A percentile compares a stretch with the other conserved stretches of the same genome.
Evolutionary conservation across 2,329 filamentous ascomycete species (phyloP).

Genomic region (Botrytis porri): DNA sequence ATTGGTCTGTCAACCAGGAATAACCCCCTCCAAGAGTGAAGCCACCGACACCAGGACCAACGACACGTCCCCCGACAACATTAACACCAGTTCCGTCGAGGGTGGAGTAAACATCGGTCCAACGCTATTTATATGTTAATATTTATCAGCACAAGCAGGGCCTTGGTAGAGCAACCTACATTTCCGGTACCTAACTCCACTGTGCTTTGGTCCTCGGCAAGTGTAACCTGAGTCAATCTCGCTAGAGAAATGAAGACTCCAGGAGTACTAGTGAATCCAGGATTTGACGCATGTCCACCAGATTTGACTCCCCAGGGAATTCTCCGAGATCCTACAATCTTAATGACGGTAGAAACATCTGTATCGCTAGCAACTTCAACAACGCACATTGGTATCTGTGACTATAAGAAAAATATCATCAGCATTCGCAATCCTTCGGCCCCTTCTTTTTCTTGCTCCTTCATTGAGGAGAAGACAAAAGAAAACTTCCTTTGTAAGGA

Average conservation of each 20-base stretch:
- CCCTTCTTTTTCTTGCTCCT: background rate
- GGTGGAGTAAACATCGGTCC: constrained; percentile 24
- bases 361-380: constrained; percentile 29
- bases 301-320: constrained; percentile 41
- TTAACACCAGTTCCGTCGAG: constrained; percentile 23
- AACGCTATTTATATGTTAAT: constrained; percentile 21
- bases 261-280: constrained; percentile 31
- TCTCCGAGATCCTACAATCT: constrained; percentile 32
- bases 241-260: constrained; percentile 26
- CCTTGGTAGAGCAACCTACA: constrained; percentile 21
- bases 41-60: constrained; percentile 37
- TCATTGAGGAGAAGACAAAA: background rate
- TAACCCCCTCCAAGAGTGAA: constrained; percentile 39
- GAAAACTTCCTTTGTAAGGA: background rate
- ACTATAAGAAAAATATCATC: background rate
- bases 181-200: constrained; percentile 25
- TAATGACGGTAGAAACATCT: constrained; percentile 33
- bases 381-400: constrained; percentile 33
- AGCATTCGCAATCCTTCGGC: background rate
- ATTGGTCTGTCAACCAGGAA: constrained; percentile 35
- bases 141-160: background rate
- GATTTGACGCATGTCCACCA: constrained; percentile 39
- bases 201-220: constrained; percentile 22
- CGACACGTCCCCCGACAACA: constrained; percentile 28
- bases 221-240: constrained; percentile 19